Base-by-base conservation (phyloP, 306 rosid species). In the Abrus precatorius region DNA sequence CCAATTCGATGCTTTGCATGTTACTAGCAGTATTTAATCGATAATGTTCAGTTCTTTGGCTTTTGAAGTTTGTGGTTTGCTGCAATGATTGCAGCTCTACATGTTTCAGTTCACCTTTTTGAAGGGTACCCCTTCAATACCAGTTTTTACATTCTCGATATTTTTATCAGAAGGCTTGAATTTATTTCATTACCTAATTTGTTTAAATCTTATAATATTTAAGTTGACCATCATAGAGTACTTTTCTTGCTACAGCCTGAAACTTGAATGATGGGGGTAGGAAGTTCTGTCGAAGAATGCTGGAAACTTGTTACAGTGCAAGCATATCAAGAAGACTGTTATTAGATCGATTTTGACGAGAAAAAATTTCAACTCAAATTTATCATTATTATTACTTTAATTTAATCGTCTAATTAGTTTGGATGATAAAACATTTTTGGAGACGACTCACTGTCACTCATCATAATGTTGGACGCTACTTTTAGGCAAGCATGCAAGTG, bases 1-100 rank as follows among this genome's bases (percentile, higher is more conserved):
- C 81, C 12, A 41, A 20, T 28, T 54, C 74, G 52, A 84, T 77
- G 63, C 86, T 87, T 74, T 59, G 9, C 43, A 41, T 82, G 79
- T 52, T 80, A 8, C 90, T 57, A 81, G 79, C 77, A 76, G 30
- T 85, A 62, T 45, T 62, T 9, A 61, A 63, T 50, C 56, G 9
- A 71, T 75, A 30, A 85, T 33, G 6, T 56, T 36, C 9, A 20
- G 55, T 20, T 70, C 56, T 72, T 76, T 34, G 43, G 69, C 50
- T 67, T 82, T 10, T 32, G 10, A 44, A 59, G 76, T 44, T 68
- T 74, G 55, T 41, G 68, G 48, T 80, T 80, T 6, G 29, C 74
- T 69, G 75, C 34, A 40, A 57, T 30, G 47, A 33, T 8, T 38
- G 67, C 75, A 5, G 68, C 41, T 71, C 66, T 50, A 47, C 63